phyloP scores from a whole-genome alignment of 441 rosid species.

The Adansonia gregorii region DNA sequence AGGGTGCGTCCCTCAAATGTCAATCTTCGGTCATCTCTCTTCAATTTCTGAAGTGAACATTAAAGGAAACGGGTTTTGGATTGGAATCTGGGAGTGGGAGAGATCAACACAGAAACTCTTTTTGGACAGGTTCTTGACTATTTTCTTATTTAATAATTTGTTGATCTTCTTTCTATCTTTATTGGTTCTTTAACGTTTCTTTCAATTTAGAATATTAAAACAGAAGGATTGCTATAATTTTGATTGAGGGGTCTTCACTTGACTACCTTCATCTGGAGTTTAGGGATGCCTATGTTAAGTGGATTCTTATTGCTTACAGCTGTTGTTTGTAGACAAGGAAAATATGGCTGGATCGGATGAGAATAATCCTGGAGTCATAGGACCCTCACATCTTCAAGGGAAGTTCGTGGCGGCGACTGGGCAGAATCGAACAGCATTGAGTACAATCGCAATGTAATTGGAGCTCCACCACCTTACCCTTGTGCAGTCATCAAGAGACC shows the following conservation, averaged over 20 bases:
- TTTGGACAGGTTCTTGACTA: neutral
- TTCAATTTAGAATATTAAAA: neutral
- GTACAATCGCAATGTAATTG: slow-evolving; percentile 62
- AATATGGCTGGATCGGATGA: slow-evolving; percentile 72
- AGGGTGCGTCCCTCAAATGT: neutral
- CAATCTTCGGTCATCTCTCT: slow-evolving; percentile 34
- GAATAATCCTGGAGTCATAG: slow-evolving; percentile 67
- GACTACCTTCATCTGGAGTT: slow-evolving; percentile 2
- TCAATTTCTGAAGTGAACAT: neutral
- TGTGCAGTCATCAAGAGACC: slow-evolving; percentile 70
- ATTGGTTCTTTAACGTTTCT: slow-evolving; percentile 22
- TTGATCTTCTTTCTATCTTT: slow-evolving; percentile 39
- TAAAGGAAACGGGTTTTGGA: neutral
- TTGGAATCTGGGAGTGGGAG: slow-evolving; percentile 33
- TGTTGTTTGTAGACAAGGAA: slow-evolving; percentile 33
- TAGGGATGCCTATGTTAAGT: neutral
- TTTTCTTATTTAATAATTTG: neutral
- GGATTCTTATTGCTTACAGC: slow-evolving; percentile 25
- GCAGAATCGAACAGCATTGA: slow-evolving; percentile 63
- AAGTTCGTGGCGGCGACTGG: slow-evolving; percentile 56
- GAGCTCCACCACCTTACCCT: slow-evolving; percentile 58
- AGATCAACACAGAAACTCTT: neutral
- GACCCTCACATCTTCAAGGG: slow-evolving; percentile 53
- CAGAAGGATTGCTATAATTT: slow-evolving; percentile 4
- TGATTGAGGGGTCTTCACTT: slow-evolving; percentile 25